phyloP scores from a whole-genome alignment of 345 rosid genomes.

The Physaria fendleri region DNA sequence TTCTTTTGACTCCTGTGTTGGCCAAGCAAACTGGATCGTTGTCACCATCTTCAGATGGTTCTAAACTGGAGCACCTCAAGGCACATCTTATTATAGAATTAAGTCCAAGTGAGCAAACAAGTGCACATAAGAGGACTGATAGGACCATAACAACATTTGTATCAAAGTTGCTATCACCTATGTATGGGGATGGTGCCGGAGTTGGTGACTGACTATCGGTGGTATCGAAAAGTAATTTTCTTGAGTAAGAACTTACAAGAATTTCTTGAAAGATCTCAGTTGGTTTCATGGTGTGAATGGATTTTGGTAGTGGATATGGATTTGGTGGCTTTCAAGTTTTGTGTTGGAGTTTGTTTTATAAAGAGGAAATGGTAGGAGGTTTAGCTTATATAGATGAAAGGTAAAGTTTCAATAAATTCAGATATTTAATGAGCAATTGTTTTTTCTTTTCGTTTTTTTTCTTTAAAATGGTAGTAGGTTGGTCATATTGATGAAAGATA shows the following conservation, averaged over 20 bases:
- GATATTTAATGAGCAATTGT: constrained; percentile 11
- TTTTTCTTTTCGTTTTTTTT: background rate
- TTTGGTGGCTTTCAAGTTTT: constrained; percentile 13
- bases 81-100: constrained; percentile 67
- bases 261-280: constrained; percentile 15
- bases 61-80: constrained; percentile 47
- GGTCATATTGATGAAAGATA: constrained; percentile 22
- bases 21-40: constrained; percentile 34
- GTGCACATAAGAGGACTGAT: constrained; percentile 78
- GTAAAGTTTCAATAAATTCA: constrained; percentile 8
- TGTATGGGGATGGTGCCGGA: constrained; percentile 23
- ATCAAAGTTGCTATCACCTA: constrained; percentile 39
- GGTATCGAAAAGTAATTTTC: constrained; percentile 16
- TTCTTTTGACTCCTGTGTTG: constrained; percentile 68
- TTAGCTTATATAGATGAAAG: constrained; percentile 24
- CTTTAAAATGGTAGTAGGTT: background rate
- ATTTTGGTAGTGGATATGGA: constrained; percentile 11
- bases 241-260: constrained; percentile 24
- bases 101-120: constrained; percentile 70
- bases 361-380: constrained; percentile 18
- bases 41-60: constrained; percentile 26
- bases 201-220: constrained; percentile 19
- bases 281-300: constrained; percentile 10
- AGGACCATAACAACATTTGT: constrained; percentile 74
- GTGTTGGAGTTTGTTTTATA: constrained; percentile 14